phyloP scores from a whole-genome alignment of 768 basidiomycete genomes.

The Serendipita vermifera region DNA sequence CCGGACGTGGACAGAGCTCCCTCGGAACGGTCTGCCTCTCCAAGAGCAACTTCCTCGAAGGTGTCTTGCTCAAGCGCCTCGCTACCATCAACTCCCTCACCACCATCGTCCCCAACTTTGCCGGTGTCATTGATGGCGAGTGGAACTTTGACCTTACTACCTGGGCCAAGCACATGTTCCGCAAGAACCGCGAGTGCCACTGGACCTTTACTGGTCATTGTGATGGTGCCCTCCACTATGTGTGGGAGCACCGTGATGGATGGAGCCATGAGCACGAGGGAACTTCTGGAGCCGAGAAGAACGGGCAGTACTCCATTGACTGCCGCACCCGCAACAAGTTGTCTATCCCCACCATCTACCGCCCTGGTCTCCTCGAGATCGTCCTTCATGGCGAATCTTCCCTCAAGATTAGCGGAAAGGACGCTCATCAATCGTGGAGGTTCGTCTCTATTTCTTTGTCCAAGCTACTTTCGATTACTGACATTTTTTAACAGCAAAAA shows the following conservation, averaged over 20 bases:
- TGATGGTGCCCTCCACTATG: conserved; percentile 14
- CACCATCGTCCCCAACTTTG: conserved; percentile 20
- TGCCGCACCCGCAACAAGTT: conserved; percentile 21
- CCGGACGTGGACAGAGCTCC: conserved; percentile 16
- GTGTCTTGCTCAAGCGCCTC: conserved; percentile 20
- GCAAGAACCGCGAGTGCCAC: conserved; percentile 17
- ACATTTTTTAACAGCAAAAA: conserved; percentile 15
- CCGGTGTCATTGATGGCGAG: conserved; percentile 16
- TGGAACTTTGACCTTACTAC: conserved; percentile 17
- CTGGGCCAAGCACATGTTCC: conserved; percentile 20
- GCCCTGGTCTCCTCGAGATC: conserved; percentile 20
- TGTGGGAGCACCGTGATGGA: conserved; percentile 21
- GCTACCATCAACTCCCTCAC: conserved; percentile 20
- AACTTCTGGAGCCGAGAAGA: conserved; percentile 17
- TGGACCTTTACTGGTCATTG: conserved; percentile 14
- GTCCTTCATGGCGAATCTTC: conserved; percentile 20
- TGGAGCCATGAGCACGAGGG: conserved; percentile 16
- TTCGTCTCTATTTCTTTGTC: conserved; percentile 5
- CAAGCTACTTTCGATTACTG: neutral
- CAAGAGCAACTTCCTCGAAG: conserved; percentile 20
- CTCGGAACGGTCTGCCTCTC: conserved; percentile 21
- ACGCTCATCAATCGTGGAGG: conserved; percentile 14
- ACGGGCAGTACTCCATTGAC: conserved; percentile 8
- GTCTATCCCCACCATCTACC: conserved; percentile 19
- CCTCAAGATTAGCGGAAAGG: conserved; percentile 17